Evolutionary conservation across 495 filamentous ascomycete species (phyloP), one percentile per base, ranked within the genome.

Genomic region (Penicillium pulvis): DNA sequence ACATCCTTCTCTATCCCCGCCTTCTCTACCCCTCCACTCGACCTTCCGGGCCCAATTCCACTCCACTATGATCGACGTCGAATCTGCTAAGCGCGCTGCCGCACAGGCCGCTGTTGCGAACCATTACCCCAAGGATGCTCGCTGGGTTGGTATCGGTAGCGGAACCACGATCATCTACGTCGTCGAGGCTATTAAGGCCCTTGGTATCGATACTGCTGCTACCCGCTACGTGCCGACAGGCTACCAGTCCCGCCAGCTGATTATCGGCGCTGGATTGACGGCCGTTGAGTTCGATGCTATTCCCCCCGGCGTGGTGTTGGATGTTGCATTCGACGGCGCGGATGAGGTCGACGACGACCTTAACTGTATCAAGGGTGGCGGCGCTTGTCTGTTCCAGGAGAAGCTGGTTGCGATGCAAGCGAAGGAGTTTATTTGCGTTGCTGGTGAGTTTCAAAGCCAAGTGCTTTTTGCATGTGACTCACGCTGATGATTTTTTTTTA

Each of bases 301-400:
- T 53, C 86, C 90, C 7, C 70, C 79, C 19, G 77, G 82, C 17
- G 81, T 75, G 17, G 65, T 79, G 16, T 79, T 94, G 51, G 92
- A 96, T 66, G 87, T 98, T 30, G 87, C 87, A 31, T 98, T 98
- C 65, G 93, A 97, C 74, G 93, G 94, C 39, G 95, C 94, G 23
- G 94, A 98, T 71, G 94, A 98, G 78, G 92, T 98, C 28, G 94
- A 98, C 71, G 90, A 90, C 23, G 90, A 92, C 41, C 74, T 98
- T 52, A 98, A 98, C 75, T 90, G 92, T 68, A 97, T 98, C 75
- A 98, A 98, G 78, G 94, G 94, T 46, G 94, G 94, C 16, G 94
- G 94, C 45, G 94, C 92, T 28, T 98, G 95, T 74, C 75, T 97
- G 57, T 97, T 96, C 81, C 95, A 98, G 75, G 94, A 98, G 79